These are phyloP conservation scores for Begonia masoniana DNA, from an alignment of 306 rosid genomes.

Conservation along the genomic window DNA sequence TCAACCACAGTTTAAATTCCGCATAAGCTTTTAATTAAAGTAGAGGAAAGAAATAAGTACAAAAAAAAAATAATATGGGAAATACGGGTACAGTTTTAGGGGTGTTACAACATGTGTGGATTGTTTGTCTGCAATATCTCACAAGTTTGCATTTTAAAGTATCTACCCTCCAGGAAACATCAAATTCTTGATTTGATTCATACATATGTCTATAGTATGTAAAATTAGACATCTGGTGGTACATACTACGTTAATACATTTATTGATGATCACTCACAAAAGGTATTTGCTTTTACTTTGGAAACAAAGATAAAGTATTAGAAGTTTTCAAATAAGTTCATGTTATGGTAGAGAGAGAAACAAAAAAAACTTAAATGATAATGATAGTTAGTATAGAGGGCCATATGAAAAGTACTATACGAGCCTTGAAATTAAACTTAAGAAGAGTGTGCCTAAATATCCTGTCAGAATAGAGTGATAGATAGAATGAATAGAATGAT, in stretches of 20 bases:
- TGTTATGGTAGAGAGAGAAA: not conserved
- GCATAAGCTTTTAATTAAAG: no score
- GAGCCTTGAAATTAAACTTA: not conserved
- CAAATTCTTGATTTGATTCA: no score
- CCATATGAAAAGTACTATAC: not conserved
- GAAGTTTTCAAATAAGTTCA: slow-evolving; percentile 1
- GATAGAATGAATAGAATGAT: not conserved
- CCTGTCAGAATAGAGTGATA: not conserved
- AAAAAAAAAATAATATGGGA: no score
- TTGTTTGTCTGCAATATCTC: no score
- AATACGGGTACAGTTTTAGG: no score
- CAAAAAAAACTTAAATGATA: not conserved
- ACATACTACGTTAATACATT: not conserved
- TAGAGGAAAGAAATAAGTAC: no score
- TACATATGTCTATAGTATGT: no score
- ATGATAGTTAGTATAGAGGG: slow-evolving; percentile 1
- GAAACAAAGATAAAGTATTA: not conserved
- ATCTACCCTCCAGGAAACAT: no score
- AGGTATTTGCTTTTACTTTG: not conserved
- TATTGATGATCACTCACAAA: slow-evolving; percentile 4
- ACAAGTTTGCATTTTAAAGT: no score
- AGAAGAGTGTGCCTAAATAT: not conserved
- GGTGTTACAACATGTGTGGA: no score
- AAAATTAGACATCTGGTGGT: no score
- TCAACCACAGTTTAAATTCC: no score